A percentile compares a stretch with the other conserved stretches of the same genome.
phyloP scores from a whole-genome alignment of 768 basidiomycete genomes.

The Coprinopsis strossmayeri region DNA sequence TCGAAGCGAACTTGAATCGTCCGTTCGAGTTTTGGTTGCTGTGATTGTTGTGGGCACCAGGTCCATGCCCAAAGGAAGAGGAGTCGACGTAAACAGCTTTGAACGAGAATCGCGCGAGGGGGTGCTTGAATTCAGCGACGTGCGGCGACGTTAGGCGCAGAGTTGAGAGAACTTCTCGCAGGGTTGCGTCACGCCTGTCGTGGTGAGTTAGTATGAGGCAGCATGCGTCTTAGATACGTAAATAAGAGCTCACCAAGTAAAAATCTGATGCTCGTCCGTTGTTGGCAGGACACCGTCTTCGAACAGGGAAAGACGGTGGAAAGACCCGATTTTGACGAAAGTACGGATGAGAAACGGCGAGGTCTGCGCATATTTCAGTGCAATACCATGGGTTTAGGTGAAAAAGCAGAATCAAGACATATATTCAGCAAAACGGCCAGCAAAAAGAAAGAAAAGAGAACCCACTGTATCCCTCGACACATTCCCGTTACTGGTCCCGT shows the following conservation, averaged over 20 bases:
- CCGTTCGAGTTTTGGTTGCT: background rate
- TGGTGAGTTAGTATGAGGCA: background rate
- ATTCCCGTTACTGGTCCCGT: too few relatives aligned
- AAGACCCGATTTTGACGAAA: slow-evolving; percentile 76
- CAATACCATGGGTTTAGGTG: too few relatives aligned
- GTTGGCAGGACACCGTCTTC: slow-evolving; percentile 74
- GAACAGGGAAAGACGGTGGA: slow-evolving; percentile 68
- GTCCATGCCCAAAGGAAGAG: slow-evolving; percentile 61
- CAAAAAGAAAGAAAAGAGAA: too few relatives aligned
- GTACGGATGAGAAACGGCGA: slow-evolving; percentile 77
- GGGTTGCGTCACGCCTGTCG: slow-evolving; percentile 73
- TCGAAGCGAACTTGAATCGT: slow-evolving; percentile 47
- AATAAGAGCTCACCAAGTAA: slow-evolving; percentile 53
- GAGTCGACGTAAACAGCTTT: slow-evolving; percentile 74
- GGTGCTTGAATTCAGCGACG: slow-evolving; percentile 69
- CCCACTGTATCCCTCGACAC: too few relatives aligned
- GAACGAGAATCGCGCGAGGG: slow-evolving; percentile 78
- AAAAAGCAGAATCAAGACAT: too few relatives aligned
- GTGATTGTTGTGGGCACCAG: too few relatives aligned
- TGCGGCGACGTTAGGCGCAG: slow-evolving; percentile 67
- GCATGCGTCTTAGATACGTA: background rate
- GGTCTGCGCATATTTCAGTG: too few relatives aligned
- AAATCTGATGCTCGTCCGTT: slow-evolving; percentile 78
- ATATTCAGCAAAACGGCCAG: too few relatives aligned
- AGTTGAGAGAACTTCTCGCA: slow-evolving; percentile 72